Base-by-base conservation (phyloP, 2,329 filamentous ascomycete genomes). In the Fusarium fujikuroi region DNA sequence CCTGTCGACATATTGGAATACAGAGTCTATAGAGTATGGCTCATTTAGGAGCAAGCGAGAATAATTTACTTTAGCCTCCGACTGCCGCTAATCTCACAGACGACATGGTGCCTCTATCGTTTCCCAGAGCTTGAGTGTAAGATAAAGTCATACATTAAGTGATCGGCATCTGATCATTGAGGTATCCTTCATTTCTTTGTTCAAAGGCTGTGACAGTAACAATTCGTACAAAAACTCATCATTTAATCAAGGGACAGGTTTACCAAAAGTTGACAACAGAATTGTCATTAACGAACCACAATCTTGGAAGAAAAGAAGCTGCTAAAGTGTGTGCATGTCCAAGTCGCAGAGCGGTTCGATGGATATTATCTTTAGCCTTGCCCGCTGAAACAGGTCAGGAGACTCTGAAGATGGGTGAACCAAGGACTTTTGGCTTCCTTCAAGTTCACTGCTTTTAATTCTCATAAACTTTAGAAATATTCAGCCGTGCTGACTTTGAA, bases 71-170 rank as follows among this genome's bases (percentile, higher is more conserved):
- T 19, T 12, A 34, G 12, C 16, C 18, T 19, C 6, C 2, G n/a
- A 3, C 11, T 19, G 12, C 16, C 12, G 3, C 4, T 6, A 15
- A 23, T 23, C n/a, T 52, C 16, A 32, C 21, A 34, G 18, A 34
- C 11, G 23, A 23, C 30, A 30, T 14, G 9, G 25, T 43, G 81
- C 67, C 85, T 78, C 49, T 83, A 75, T 50, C 83, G 80, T 77
- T 86, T 87, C 75, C 83, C 84, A 86, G 74, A 94, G 80, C 90
- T 92, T 11, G 89, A 90, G 81, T 90, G 94, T 80, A 92, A 93
- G 74, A 92, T 94, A 77, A 93, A 95, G 79, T 95, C 93, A 81
- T 93, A 95, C 21, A 95, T 84, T 80, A 92, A 95, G 23, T 87
- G 87, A 5, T 93, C 93, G 0, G 93, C 90, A 73, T 95, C 91